Conservation (phyloP, 2,329 filamentous ascomycete species). For the Penicillium psychrosexuale region DNA sequence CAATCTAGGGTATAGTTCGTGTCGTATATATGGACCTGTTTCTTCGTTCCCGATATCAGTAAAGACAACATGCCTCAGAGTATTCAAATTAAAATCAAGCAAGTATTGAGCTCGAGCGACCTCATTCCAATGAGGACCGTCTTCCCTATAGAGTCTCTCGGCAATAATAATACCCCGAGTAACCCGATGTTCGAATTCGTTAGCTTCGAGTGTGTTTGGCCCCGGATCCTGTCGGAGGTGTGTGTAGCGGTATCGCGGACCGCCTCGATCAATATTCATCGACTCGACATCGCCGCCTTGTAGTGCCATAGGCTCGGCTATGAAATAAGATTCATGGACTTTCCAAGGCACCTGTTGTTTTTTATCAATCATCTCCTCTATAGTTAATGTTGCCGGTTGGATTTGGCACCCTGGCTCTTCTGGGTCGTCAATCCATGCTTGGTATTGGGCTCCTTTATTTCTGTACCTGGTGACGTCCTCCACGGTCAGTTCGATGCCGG, state of each 20-base stretch:
- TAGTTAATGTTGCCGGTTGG: not conserved
- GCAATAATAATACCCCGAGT: not conserved
- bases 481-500: not conserved
- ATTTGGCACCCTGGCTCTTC: not conserved
- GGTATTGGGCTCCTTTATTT: not conserved
- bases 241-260: not conserved
- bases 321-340: not conserved
- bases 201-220: not conserved
- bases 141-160: not conserved
- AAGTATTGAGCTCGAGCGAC: not conserved
- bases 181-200: not conserved
- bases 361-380: not conserved
- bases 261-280: not conserved
- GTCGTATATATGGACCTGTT: not conserved
- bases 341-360: not conserved
- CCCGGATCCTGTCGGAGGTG: not conserved
- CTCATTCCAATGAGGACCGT: slow-evolving; percentile 1
- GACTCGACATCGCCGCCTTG: not conserved
- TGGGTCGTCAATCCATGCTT: slow-evolving; percentile 1
- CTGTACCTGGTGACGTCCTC: not conserved
- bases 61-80: not conserved
- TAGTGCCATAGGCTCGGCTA: not conserved
- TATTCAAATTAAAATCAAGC: not conserved
- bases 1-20: not conserved
- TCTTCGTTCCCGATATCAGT: not conserved